These are phyloP conservation scores for Colletotrichum destructivum DNA, from an alignment of 2,329 filamentous ascomycete species.

Conservation along the genomic window DNA sequence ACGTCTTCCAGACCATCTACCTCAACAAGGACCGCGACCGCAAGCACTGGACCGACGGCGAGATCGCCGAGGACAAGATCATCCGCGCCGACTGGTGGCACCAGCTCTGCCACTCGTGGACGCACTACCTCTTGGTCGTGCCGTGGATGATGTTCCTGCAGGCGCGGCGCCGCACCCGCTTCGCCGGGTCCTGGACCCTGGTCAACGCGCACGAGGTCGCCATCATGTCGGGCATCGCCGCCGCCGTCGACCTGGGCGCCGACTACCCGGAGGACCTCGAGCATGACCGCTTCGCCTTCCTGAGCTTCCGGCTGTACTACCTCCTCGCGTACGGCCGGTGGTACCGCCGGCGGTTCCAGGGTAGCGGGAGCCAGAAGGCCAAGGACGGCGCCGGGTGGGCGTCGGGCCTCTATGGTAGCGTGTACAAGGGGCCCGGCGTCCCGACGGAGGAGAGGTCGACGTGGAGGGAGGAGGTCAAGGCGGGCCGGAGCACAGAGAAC, in stretches of 20 bases:
- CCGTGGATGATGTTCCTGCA: slow-evolving; percentile 79
- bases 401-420: slow-evolving; percentile 70
- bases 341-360: slow-evolving; percentile 62
- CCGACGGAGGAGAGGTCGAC: slow-evolving; percentile 65
- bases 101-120: slow-evolving; percentile 72
- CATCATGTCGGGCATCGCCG: slow-evolving; percentile 77
- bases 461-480: slow-evolving; percentile 60
- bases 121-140: slow-evolving; percentile 72
- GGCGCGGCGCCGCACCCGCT: slow-evolving; percentile 72
- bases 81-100: slow-evolving; percentile 75
- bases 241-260: slow-evolving; percentile 77
- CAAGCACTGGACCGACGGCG: slow-evolving; percentile 67
- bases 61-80: slow-evolving; percentile 68
- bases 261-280: slow-evolving; percentile 75
- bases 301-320: slow-evolving; percentile 75
- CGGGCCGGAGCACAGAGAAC: slow-evolving; percentile 54
- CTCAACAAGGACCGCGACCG: slow-evolving; percentile 70
- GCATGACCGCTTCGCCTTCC: slow-evolving; percentile 72
- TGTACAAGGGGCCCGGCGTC: slow-evolving; percentile 73
- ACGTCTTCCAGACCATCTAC: slow-evolving; percentile 64
- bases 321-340: slow-evolving; percentile 73
- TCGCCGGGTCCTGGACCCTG: slow-evolving; percentile 76
- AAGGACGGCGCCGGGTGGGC: slow-evolving; percentile 70
- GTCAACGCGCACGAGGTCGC: slow-evolving; percentile 79
- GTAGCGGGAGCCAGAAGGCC: slow-evolving; percentile 52